Evolutionary conservation across 257 asterid genomes (phyloP).

Genomic region (Agastache rugosa): DNA sequence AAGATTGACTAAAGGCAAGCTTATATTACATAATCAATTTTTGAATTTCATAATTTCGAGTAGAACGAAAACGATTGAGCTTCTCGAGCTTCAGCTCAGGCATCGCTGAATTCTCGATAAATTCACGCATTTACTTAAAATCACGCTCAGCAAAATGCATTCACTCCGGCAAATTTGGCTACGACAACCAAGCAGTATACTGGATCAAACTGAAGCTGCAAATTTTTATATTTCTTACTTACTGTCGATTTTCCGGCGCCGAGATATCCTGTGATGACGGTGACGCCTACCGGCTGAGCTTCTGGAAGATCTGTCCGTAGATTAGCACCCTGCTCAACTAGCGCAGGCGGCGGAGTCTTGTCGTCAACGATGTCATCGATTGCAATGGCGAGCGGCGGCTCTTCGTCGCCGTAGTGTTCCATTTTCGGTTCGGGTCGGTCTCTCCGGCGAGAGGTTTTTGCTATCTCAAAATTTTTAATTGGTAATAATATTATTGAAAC

Average conservation of each 20-base stretch:
- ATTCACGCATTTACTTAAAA: constrained; percentile 6
- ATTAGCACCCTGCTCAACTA: constrained; percentile 23
- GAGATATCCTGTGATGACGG: constrained; percentile 96
- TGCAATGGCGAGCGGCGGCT: constrained; percentile 86
- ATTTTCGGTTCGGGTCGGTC: constrained; percentile 43
- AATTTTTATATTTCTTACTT: constrained; percentile 25
- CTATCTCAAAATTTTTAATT: not conserved
- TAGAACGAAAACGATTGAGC: constrained; percentile 8
- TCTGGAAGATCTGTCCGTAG: constrained; percentile 39
- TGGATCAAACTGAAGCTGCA: not conserved
- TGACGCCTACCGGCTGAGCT: constrained; percentile 79
- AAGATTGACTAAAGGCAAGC: not conserved
- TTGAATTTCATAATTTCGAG: not conserved
- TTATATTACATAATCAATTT: not conserved
- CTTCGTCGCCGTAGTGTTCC: constrained; percentile 75
- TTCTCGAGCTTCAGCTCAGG: constrained; percentile 32
- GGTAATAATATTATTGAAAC: too few relatives aligned
- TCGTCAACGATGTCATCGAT: constrained; percentile 45
- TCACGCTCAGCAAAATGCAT: not conserved
- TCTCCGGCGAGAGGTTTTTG: constrained; percentile 4
- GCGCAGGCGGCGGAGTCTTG: constrained; percentile 21
- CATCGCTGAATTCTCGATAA: not conserved
- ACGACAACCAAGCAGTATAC: constrained; percentile 16
- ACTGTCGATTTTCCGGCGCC: constrained; percentile 99
- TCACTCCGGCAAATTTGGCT: constrained; percentile 5